Percentiles rank a stretch among this genome's conserved stretches.
Evolutionary conservation across 208 protist species (phyloP).

Genomic region (Leptomonas seymouri): DNA sequence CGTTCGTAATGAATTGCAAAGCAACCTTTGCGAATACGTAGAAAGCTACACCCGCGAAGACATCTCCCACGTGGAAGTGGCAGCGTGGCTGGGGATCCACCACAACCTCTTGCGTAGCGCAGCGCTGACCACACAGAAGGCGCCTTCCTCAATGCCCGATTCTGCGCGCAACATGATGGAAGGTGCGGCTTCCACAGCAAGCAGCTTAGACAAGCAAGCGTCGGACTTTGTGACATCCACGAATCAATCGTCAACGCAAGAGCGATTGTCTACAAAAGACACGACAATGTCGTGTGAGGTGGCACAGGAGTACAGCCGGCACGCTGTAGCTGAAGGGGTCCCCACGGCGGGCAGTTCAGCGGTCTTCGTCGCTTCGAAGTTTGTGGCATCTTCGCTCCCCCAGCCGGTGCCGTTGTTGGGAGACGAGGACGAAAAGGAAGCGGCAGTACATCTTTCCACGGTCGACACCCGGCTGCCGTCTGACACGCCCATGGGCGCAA

Average conservation of each 20-base stretch:
- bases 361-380: not conserved
- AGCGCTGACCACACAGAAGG: not conserved
- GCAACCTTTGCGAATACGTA: constrained; percentile 13
- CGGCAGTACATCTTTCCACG: not conserved
- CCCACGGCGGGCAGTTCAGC: too few relatives aligned
- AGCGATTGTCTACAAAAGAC: not conserved
- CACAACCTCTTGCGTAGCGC: not conserved
- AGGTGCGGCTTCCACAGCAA: not conserved
- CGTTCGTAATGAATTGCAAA: constrained; percentile 6
- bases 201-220: too few relatives aligned
- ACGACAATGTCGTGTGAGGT: not conserved
- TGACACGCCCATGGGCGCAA: too few relatives aligned
- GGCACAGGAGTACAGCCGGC: not conserved
- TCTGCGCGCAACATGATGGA: not conserved
- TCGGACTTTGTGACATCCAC: not conserved
- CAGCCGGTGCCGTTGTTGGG: not conserved
- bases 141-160: not conserved
- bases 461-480: not conserved
- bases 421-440: not conserved
- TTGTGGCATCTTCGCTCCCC: not conserved
- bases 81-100: not conserved
- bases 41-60: constrained; percentile 13
- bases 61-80: constrained; percentile 3
- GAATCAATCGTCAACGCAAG: too few relatives aligned
- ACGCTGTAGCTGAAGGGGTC: not conserved